These are phyloP conservation scores for Coccomyxa sp. DNA, from an alignment of 139 green algal species.

Conservation along the genomic window DNA sequence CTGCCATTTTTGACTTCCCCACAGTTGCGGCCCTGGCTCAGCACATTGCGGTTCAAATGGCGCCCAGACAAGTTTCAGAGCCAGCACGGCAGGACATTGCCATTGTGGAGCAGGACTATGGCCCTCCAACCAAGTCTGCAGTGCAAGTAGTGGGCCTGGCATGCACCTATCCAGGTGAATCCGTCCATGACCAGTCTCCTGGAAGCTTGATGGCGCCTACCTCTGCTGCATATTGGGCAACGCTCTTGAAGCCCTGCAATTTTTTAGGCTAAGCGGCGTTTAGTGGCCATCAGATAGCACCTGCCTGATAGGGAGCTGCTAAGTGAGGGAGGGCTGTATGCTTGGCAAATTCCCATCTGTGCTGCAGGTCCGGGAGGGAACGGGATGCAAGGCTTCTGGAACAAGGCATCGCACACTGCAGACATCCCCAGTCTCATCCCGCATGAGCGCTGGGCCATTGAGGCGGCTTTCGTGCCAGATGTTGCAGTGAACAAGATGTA, in stretches of 20 bases:
- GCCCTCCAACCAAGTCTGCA: neutral
- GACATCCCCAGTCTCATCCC: conserved; percentile 21
- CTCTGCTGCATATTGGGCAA: too few species aligned
- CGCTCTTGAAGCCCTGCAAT: too few species aligned
- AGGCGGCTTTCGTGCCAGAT: conserved; percentile 22
- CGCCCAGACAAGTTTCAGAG: neutral
- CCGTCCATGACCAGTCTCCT: neutral
- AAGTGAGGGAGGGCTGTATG: too few species aligned
- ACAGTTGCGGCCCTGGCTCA: conserved; percentile 36
- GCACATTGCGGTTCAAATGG: conserved; percentile 11
- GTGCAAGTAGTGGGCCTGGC: conserved; percentile 8
- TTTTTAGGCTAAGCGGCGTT: too few species aligned
- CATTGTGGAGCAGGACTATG: neutral
- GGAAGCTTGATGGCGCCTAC: too few species aligned
- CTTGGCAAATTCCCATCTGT: too few species aligned
- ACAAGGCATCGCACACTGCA: neutral
- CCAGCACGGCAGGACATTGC: neutral
- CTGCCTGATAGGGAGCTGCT: too few species aligned
- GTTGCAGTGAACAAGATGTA: conserved; percentile 17
- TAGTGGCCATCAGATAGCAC: too few species aligned
- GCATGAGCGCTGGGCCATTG: conserved; percentile 46
- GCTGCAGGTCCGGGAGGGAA: neutral
- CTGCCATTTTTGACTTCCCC: conserved; percentile 69
- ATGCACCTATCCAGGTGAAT: conserved; percentile 10
- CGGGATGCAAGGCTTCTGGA: neutral